A percentile compares a stretch with the other conserved stretches of the same genome.
Evolutionary conservation across 805 yeast genomes (phyloP).

Genomic region (Cyberlindnera mississippiensis): DNA sequence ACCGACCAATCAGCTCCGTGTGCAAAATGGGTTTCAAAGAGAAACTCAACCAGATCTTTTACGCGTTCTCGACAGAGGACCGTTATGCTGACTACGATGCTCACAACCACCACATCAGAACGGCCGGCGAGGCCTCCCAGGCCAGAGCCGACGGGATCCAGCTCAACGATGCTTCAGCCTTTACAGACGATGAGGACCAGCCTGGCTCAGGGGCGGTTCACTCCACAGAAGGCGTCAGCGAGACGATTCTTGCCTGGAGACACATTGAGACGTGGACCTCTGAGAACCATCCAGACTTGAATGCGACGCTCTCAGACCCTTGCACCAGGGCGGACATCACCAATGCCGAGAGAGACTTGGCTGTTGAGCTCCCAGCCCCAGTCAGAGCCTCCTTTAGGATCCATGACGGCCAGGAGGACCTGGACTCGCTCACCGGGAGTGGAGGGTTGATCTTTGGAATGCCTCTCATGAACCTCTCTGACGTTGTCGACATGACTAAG

Average conservation of each 20-base stretch:
- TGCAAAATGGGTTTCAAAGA: constrained; percentile 38
- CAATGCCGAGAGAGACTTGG: constrained; percentile 81
- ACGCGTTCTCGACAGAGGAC: constrained; percentile 62
- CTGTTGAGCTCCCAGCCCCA: constrained; percentile 69
- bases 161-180: constrained; percentile 30
- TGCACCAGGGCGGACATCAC: constrained; percentile 77
- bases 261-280: constrained; percentile 83
- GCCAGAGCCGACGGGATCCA: constrained; percentile 15
- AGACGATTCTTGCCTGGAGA: constrained; percentile 78
- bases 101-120: constrained; percentile 34
- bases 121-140: constrained; percentile 23
- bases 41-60: constrained; percentile 54
- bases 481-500: constrained; percentile 72
- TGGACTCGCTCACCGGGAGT: constrained; percentile 66
- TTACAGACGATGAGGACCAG: constrained; percentile 35
- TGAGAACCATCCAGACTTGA: constrained; percentile 74
- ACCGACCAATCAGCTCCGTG: not conserved
- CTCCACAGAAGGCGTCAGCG: constrained; percentile 63
- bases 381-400: constrained; percentile 73
- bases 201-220: constrained; percentile 28
- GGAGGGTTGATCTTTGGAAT: constrained; percentile 78
- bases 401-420: constrained; percentile 88
- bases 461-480: constrained; percentile 75
- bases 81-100: constrained; percentile 66
- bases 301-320: constrained; percentile 70